Conservation (phyloP, 495 filamentous ascomycete species). For the Trichoderma orchidacearum region DNA sequence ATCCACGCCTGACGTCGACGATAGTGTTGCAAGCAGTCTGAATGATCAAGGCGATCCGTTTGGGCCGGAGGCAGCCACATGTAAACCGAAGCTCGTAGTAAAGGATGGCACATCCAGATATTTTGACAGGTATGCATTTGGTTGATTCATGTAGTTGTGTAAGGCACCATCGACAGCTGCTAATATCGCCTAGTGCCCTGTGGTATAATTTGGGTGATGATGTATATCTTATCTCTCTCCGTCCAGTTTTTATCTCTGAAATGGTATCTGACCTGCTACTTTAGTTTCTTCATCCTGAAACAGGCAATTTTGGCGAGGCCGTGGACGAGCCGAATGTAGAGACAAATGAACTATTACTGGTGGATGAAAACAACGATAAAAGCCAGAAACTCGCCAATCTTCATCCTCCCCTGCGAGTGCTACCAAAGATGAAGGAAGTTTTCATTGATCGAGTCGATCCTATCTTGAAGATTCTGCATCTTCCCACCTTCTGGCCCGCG, state of each 20-base stretch:
- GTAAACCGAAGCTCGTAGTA: conserved; percentile 8
- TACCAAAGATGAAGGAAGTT: conserved; percentile 1
- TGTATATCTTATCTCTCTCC: not conserved
- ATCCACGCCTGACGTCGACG: not conserved
- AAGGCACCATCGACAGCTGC: too few species aligned
- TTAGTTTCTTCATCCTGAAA: not conserved
- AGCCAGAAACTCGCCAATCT: not conserved
- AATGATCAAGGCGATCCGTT: not conserved
- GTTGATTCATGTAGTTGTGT: too few species aligned
- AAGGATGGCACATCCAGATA: conserved; percentile 9
- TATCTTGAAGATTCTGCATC: conserved; percentile 54
- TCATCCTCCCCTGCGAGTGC: not conserved
- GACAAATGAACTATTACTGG: not conserved
- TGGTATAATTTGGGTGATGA: not conserved
- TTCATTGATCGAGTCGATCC: conserved; percentile 56
- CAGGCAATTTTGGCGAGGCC: not conserved
- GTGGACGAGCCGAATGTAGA: not conserved
- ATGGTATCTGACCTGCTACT: not conserved
- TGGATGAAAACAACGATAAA: not conserved
- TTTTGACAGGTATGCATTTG: conserved; percentile 6
- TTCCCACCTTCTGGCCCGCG: conserved; percentile 42
- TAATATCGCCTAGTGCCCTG: not conserved
- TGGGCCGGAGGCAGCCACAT: conserved; percentile 4
- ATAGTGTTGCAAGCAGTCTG: not conserved
- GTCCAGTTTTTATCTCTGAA: not conserved